These are phyloP conservation scores for Albifimbria verrucaria DNA, from an alignment of 2,329 filamentous ascomycete genomes.

Conservation along the genomic window DNA sequence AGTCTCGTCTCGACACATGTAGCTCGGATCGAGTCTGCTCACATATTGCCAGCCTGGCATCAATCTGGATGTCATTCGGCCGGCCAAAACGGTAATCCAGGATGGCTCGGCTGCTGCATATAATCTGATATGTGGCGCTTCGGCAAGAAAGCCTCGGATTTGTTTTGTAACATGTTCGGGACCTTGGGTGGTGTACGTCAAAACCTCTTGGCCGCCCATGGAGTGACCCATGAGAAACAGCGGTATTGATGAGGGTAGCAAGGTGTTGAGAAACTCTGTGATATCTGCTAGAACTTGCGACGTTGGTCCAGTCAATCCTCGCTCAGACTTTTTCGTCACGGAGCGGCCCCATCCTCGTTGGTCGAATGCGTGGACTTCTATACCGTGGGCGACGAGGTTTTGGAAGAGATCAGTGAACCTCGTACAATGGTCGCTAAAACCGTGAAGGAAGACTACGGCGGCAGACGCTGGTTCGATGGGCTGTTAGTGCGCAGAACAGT, in stretches of 20 bases:
- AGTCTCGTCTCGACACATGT: background rate
- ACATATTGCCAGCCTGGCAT: background rate
- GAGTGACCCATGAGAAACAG: background rate
- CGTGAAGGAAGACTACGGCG: background rate
- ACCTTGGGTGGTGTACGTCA: background rate
- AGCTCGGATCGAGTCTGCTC: background rate
- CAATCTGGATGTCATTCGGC: background rate
- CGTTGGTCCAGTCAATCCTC: background rate
- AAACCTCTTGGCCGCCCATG: background rate
- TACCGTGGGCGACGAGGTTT: background rate
- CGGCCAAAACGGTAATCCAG: background rate
- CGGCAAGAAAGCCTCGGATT: background rate
- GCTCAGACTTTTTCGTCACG: background rate
- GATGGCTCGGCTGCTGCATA: background rate
- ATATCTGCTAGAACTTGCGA: background rate
- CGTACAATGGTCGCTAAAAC: background rate
- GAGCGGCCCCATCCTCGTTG: conserved; percentile 1
- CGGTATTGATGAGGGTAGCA: background rate
- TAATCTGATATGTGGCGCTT: conserved; percentile 1
- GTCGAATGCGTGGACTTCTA: background rate
- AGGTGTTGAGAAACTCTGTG: background rate
- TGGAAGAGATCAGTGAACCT: conserved; percentile 1
- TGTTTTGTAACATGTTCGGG: background rate
- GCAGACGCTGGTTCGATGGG: background rate
- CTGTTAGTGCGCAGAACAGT: background rate